phyloP scores from a whole-genome alignment of 2,329 filamentous ascomycete genomes.

The Nannizziopsis arthrosporioides region DNA sequence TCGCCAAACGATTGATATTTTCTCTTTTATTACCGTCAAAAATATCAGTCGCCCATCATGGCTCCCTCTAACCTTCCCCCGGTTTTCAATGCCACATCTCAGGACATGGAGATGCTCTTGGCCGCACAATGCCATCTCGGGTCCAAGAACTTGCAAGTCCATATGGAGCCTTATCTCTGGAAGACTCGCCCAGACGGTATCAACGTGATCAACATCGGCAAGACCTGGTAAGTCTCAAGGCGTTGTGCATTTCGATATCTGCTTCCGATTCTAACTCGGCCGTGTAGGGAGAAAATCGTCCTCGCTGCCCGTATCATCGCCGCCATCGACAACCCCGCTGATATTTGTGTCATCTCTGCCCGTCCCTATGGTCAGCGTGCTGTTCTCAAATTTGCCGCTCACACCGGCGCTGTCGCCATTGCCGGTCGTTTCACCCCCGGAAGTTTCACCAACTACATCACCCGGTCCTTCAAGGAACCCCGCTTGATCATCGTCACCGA shows the following conservation, averaged over 20 bases:
- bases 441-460: slow-evolving; percentile 99
- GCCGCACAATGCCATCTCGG: slow-evolving; percentile 93
- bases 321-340: slow-evolving; percentile 97
- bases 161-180: slow-evolving; percentile 99
- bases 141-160: slow-evolving; percentile 98
- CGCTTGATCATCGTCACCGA: slow-evolving; percentile 99
- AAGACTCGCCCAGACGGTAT: slow-evolving; percentile 98
- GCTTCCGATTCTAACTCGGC: slow-evolving; percentile 5
- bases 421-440: slow-evolving; percentile 99
- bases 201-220: slow-evolving; percentile 99
- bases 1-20: slow-evolving; percentile 37
- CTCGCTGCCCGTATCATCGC: slow-evolving; percentile 97
- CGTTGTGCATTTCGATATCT: not conserved
- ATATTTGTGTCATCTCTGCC: slow-evolving; percentile 98
- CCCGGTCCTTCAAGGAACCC: slow-evolving; percentile 99
- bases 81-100: slow-evolving; percentile 89
- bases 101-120: slow-evolving; percentile 99
- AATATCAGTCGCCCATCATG: slow-evolving; percentile 62
- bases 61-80: slow-evolving; percentile 87
- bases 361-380: slow-evolving; percentile 99
- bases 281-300: slow-evolving; percentile 91
- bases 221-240: slow-evolving; percentile 72
- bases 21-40: slow-evolving; percentile 24
- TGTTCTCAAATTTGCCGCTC: slow-evolving; percentile 97
- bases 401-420: slow-evolving; percentile 96